Conservation (phyloP, 441 rosid species). For the Brassica hybrid region DNA sequence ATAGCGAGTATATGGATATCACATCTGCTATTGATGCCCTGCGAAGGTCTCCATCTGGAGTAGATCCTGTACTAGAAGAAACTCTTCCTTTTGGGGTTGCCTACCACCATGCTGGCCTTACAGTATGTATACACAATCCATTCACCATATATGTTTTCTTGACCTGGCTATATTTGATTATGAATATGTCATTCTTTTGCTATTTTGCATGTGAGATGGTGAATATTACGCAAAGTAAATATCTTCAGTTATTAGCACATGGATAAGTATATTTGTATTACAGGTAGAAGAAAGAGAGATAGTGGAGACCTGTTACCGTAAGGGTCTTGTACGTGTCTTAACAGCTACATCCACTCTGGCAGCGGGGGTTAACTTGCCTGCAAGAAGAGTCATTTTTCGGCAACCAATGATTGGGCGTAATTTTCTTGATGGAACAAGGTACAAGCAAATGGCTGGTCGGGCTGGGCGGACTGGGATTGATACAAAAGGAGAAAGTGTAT, state of each 20-base stretch:
- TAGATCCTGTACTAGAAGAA: conserved; percentile 92
- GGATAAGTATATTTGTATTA: conserved; percentile 25
- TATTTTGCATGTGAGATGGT: conserved; percentile 19
- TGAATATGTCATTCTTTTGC: conserved; percentile 5
- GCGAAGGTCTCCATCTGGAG: conserved; percentile 84
- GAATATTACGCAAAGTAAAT: conserved; percentile 25
- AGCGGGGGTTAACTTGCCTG: conserved; percentile 98
- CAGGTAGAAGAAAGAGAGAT: conserved; percentile 99
- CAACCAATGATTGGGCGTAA: conserved; percentile 97
- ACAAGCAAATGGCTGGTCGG: conserved; percentile 98
- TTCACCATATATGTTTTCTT: conserved; percentile 28
- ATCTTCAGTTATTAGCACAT: conserved; percentile 16
- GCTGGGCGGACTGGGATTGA: conserved; percentile 99
- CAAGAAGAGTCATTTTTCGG: conserved; percentile 97
- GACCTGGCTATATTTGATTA: conserved; percentile 16
- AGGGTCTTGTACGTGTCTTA: conserved; percentile 86
- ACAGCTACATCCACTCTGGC: conserved; percentile 99
- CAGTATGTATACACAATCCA: conserved; percentile 58
- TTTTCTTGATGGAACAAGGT: conserved; percentile 97
- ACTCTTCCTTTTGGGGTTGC: conserved; percentile 97
- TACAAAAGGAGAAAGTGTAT: conserved; percentile 98
- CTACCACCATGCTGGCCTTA: conserved; percentile 99
- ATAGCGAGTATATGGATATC: conserved; percentile 70
- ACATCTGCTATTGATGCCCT: conserved; percentile 81
- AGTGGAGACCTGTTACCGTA: conserved; percentile 92